Percentiles rank a stretch among this genome's conserved stretches.
These are phyloP conservation scores for Vaccinium corymbosum DNA, from an alignment of 148 eudicot genomes.

Conservation along the genomic window DNA sequence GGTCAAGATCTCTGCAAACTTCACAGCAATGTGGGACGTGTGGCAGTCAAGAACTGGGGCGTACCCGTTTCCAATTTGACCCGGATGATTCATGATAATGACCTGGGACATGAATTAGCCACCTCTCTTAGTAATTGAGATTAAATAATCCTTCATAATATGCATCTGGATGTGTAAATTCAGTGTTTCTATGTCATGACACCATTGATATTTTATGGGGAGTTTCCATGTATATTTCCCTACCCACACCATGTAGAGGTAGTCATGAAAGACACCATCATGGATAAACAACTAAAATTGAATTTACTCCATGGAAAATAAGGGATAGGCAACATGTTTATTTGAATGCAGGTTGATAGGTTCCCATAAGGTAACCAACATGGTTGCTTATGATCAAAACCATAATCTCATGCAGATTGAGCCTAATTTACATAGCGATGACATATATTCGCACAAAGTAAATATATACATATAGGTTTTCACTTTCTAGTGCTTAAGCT, in stretches of 20 bases:
- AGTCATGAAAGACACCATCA: background rate
- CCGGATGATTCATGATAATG: background rate
- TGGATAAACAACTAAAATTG: background rate
- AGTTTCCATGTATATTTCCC: background rate
- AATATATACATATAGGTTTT: background rate
- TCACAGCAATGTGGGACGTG: constrained; percentile 35
- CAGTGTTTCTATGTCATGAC: no score
- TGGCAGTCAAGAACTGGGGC: constrained; percentile 40
- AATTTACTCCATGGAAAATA: background rate
- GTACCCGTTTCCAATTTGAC: constrained; percentile 6
- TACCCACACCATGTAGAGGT: background rate
- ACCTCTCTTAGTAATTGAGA: background rate
- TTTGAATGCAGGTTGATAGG: no score
- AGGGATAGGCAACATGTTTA: background rate
- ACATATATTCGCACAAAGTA: background rate
- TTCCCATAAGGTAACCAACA: background rate
- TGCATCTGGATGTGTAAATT: background rate
- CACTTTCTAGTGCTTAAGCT: background rate
- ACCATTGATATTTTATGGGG: no score
- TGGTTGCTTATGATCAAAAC: background rate
- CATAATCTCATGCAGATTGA: background rate
- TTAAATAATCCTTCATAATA: background rate
- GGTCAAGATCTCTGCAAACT: constrained; percentile 29
- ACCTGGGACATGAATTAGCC: background rate
- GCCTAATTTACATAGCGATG: background rate